Base-by-base conservation (phyloP, 2,329 filamentous ascomycete species). In the Huntiella abstrusa region DNA sequence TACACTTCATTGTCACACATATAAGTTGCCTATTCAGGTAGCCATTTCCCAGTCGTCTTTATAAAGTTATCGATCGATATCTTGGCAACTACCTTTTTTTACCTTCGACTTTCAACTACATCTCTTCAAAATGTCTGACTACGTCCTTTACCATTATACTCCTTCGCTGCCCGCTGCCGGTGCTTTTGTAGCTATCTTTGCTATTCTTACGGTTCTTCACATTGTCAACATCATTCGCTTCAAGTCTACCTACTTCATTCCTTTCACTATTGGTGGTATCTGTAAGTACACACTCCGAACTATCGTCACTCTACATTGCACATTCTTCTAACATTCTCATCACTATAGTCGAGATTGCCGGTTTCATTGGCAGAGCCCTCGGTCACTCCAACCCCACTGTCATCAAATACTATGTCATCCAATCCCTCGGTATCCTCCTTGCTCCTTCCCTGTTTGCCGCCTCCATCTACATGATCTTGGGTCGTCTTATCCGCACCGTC, bases 381-480 rank as follows among this genome's bases (percentile, higher is more conserved):
- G 36, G 46, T 10, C 53, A 53, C 38, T 55, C 52, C 49, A 50
- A 49, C 46, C 65, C 56, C 17, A 58, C 54, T 33, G 45, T 54
- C 12, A 54, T 65, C 36, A 48, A 52, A 1, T 61, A 61, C 3
- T 70, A 60, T 53, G 53, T 67, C 39, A 54, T 65, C 36, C 65
- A 71, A 52, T 56, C 54, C 40, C 54, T 65, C 17, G 55, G 67
- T 34, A 58, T 70, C 41, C 58, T 71, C 33, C 54, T 70, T n/a
- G 64, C 65, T 1, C 67, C 68, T 0, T 61, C 62, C 10, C 58
- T 70, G 39, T 68, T 65, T 55, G 66, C 68, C 19, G 68, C 68
- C 2, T 62, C 65, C 6, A 63, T 70, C 36, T 70, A 71, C 60
- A 70, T 70, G 66, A 61, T 62, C 8, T 60, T 70, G 3, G 64